Conservation (phyloP, 2,329 filamentous ascomycete species). For the Cytospora schulzeri region DNA sequence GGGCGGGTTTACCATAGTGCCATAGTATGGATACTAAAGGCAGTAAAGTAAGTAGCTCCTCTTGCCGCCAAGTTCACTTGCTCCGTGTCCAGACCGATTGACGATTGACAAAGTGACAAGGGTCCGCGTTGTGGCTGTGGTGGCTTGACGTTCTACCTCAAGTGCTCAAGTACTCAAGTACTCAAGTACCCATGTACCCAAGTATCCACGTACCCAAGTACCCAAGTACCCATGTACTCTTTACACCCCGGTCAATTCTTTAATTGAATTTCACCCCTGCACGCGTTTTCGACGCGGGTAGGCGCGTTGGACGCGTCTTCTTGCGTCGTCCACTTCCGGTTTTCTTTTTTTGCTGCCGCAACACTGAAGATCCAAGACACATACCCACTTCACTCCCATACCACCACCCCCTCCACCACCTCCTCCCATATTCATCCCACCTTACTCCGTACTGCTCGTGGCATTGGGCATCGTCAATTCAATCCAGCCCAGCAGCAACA, state of each 20-base stretch:
- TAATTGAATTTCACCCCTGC: conserved; percentile 13
- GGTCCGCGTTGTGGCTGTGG: conserved; percentile 15
- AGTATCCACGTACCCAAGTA: not conserved
- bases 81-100: conserved; percentile 28
- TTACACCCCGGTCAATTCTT: conserved; percentile 15
- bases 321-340: conserved; percentile 8
- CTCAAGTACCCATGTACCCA: not conserved
- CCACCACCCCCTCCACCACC: conserved; percentile 7
- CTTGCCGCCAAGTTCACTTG: conserved; percentile 18
- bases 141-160: not conserved
- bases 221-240: not conserved
- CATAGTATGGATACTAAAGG: not conserved
- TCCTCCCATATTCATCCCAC: not conserved
- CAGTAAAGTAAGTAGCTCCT: conserved; percentile 16
- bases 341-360: conserved; percentile 1
- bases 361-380: not conserved
- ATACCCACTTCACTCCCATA: not conserved
- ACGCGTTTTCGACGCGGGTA: conserved; percentile 6
- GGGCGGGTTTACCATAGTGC: not conserved
- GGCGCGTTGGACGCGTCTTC: conserved; percentile 16
- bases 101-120: too few relatives aligned
- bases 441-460: not conserved
- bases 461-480: conserved; percentile 11
- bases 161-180: too few relatives aligned
- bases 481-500: conserved; percentile 17